phyloP scores from a whole-genome alignment of 2,329 filamentous ascomycete genomes.

The Monosporascus sp. region DNA sequence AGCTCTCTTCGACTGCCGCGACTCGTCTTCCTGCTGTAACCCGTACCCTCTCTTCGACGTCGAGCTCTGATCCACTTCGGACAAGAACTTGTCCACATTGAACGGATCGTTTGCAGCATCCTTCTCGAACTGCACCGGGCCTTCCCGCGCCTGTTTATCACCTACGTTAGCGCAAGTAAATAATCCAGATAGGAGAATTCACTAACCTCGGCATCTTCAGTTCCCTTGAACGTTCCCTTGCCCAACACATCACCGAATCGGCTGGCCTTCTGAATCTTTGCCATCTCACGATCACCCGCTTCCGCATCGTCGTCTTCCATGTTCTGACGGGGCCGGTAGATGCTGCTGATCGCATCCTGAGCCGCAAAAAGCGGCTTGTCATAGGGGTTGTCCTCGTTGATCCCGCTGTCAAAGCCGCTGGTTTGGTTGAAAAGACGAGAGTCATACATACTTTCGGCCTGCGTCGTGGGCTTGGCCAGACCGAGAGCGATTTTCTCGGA shows the following conservation, averaged over 20 bases:
- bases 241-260: conserved; percentile 84
- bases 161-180: conserved; percentile 25
- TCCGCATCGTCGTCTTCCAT: conserved; percentile 75
- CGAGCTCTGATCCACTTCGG: conserved; percentile 62
- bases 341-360: conserved; percentile 88
- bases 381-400: conserved; percentile 97
- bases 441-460: conserved; percentile 93
- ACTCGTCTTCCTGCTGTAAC: conserved; percentile 63
- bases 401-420: conserved; percentile 82
- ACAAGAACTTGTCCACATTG: conserved; percentile 90
- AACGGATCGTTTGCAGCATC: conserved; percentile 74
- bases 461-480: conserved; percentile 88
- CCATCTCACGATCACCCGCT: conserved; percentile 75
- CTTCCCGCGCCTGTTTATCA: conserved; percentile 61
- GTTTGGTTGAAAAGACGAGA: conserved; percentile 91
- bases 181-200: background rate
- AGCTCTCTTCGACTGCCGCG: conserved; percentile 62
- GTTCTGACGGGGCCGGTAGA: conserved; percentile 77
- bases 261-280: conserved; percentile 77
- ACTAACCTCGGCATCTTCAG: conserved; percentile 72
- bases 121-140: conserved; percentile 95
- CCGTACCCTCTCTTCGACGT: conserved; percentile 70
- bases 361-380: conserved; percentile 96
- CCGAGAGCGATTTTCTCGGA: conserved; percentile 95
- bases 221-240: conserved; percentile 84